Conservation (phyloP, 1,139 yeast species). For the Suhomyces panamericanus region DNA sequence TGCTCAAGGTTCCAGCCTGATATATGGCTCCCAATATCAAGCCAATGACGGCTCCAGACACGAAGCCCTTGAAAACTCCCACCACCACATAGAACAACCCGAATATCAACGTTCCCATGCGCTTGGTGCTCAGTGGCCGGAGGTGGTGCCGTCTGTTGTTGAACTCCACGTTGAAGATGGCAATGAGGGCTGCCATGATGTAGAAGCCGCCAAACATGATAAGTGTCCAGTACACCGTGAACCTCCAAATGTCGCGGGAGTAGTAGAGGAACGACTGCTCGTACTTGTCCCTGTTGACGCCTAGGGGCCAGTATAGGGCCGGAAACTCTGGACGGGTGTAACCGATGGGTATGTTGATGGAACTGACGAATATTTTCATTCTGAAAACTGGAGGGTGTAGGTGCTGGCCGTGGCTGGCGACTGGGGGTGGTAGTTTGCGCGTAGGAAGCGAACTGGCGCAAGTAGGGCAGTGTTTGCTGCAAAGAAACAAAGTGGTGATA, state of each 20-base stretch:
- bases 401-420: not conserved
- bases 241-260: conserved; percentile 76
- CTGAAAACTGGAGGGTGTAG: not conserved
- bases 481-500: too few relatives aligned
- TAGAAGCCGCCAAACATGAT: conserved; percentile 67
- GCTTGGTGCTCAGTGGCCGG: conserved; percentile 15
- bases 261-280: conserved; percentile 64
- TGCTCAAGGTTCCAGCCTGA: conserved; percentile 71
- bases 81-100: conserved; percentile 46
- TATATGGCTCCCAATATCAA: conserved; percentile 63
- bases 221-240: conserved; percentile 79
- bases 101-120: conserved; percentile 33
- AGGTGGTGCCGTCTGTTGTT: conserved; percentile 24
- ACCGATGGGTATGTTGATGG: conserved; percentile 68
- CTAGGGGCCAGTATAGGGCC: conserved; percentile 72
- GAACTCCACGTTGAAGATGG: conserved; percentile 43
- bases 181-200: conserved; percentile 62
- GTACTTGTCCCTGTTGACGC: conserved; percentile 42
- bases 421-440: not conserved
- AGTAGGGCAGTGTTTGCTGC: too few relatives aligned
- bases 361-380: conserved; percentile 43
- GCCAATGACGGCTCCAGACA: conserved; percentile 76
- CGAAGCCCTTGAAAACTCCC: conserved; percentile 65
- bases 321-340: conserved; percentile 82
- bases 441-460: not conserved